Evolutionary conservation across 2,329 filamentous ascomycete genomes (phyloP).

Genomic region (Colletotrichum chlorophyti): DNA sequence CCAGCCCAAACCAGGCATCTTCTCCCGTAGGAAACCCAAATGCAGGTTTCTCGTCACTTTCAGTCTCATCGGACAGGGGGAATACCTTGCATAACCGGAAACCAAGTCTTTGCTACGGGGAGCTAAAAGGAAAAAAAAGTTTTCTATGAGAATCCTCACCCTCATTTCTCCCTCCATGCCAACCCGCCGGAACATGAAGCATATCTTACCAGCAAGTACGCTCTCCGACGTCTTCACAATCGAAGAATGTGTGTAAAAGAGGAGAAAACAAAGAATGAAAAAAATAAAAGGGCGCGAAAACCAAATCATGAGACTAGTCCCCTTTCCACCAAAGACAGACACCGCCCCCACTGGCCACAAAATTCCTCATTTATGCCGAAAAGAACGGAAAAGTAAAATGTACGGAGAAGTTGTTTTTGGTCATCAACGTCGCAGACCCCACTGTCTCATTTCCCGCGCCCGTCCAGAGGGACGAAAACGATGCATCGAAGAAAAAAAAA

Average conservation of each 20-base stretch:
- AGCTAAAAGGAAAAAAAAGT: neutral
- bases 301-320: neutral
- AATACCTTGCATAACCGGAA: too few species aligned
- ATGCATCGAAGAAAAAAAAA: neutral
- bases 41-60: too few species aligned
- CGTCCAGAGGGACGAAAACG: neutral
- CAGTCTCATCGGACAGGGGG: too few species aligned
- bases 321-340: too few species aligned
- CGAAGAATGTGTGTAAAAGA: too few species aligned
- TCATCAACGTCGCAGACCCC: neutral
- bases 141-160: conserved; percentile 8
- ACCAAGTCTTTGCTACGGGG: too few species aligned
- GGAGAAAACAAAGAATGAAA: neutral
- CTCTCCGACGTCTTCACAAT: conserved; percentile 22
- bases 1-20: too few species aligned
- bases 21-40: too few species aligned
- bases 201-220: conserved; percentile 27
- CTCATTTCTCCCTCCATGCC: conserved; percentile 4
- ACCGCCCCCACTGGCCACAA: too few species aligned
- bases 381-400: neutral
- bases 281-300: neutral
- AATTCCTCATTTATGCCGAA: neutral
- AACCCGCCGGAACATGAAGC: conserved; percentile 2
- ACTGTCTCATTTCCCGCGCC: neutral
- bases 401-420: conserved; percentile 18